Evolutionary conservation across 441 rosid genomes (phyloP).

Genomic region (Brassica balearica): DNA sequence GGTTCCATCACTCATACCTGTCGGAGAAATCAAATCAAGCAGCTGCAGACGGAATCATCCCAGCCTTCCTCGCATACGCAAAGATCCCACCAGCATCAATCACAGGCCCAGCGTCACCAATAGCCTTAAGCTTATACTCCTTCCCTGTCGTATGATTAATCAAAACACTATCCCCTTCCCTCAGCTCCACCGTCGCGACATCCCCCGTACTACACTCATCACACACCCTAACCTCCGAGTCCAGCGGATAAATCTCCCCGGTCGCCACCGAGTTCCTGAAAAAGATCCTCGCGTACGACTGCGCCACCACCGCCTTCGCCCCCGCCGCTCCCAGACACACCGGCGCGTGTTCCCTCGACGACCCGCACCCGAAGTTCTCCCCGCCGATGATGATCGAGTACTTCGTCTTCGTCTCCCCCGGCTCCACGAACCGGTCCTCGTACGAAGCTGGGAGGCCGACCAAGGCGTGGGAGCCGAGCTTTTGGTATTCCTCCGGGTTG

Average conservation of each 20-base stretch:
- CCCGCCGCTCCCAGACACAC: slow-evolving; percentile 88
- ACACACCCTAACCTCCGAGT: slow-evolving; percentile 76
- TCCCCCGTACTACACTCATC: slow-evolving; percentile 87
- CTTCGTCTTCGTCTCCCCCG: slow-evolving; percentile 57
- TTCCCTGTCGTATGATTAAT: slow-evolving; percentile 82
- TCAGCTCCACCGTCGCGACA: slow-evolving; percentile 66
- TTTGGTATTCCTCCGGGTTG: slow-evolving; percentile 79
- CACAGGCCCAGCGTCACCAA: slow-evolving; percentile 95
- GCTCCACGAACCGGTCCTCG: slow-evolving; percentile 65
- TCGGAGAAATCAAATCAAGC: neutral
- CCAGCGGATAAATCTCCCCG: slow-evolving; percentile 82
- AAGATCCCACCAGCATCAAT: slow-evolving; percentile 93
- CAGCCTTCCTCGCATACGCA: slow-evolving; percentile 77
- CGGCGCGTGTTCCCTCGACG: slow-evolving; percentile 94
- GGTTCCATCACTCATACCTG: neutral
- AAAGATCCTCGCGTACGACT: slow-evolving; percentile 87
- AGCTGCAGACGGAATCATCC: slow-evolving; percentile 67
- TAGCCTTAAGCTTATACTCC: slow-evolving; percentile 72
- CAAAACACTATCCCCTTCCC: slow-evolving; percentile 57
- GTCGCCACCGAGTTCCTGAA: slow-evolving; percentile 91
- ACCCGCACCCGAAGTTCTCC: slow-evolving; percentile 88
- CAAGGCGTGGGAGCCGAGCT: slow-evolving; percentile 85
- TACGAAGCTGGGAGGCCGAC: slow-evolving; percentile 78
- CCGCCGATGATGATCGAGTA: slow-evolving; percentile 74
- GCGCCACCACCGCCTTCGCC: slow-evolving; percentile 70